Conservation (phyloP, 371 early-diverging fungal genomes). For the Scutellospora calospora region DNA sequence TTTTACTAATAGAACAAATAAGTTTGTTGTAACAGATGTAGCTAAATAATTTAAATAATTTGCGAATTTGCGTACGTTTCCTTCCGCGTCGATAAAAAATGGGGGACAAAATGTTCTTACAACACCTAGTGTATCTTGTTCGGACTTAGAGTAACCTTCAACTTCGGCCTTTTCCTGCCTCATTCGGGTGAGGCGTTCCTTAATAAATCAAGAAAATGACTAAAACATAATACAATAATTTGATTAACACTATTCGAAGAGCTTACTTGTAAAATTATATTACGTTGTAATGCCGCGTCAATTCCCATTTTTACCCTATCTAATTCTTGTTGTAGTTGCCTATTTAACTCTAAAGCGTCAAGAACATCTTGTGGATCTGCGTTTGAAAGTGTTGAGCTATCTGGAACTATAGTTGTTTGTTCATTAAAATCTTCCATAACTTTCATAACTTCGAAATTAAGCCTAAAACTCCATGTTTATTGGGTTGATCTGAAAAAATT, state of each 20-base stretch:
- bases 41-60: background rate
- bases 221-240: background rate
- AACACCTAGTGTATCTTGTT: background rate
- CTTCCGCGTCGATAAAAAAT: conserved; percentile 58
- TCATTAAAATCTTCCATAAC: too few relatives aligned
- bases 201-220: background rate
- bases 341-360: background rate
- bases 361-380: background rate
- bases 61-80: conserved; percentile 44
- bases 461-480: too few relatives aligned
- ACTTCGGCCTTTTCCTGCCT: background rate
- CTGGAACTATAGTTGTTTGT: too few relatives aligned
- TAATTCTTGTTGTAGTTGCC: background rate
- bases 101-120: conserved; percentile 40
- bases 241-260: too few relatives aligned
- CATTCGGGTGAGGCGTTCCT: too few relatives aligned
- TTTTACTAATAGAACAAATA: background rate
- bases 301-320: background rate
- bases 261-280: background rate
- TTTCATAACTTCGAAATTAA: too few relatives aligned
- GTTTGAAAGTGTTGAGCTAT: background rate
- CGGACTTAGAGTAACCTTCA: background rate
- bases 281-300: background rate
- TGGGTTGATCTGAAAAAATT: too few relatives aligned
- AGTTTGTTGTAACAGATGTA: background rate